Percentiles rank a stretch among this genome's conserved stretches.
phyloP scores from a whole-genome alignment of 139 green algal genomes.

The Helicosporidium sp. region DNA sequence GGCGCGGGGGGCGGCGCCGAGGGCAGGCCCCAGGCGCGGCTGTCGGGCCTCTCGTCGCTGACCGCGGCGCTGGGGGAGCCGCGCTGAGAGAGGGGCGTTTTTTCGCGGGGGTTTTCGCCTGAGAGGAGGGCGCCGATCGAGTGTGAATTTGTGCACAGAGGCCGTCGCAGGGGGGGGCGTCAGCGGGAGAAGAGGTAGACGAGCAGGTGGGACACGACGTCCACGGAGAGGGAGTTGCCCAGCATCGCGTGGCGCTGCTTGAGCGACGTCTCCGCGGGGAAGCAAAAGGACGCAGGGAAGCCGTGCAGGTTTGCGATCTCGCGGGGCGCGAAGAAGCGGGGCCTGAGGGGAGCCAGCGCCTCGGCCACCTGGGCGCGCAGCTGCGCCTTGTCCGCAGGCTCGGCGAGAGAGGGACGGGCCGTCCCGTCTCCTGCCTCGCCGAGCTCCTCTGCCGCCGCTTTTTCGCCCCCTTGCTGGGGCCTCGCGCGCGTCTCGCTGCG shows the following conservation, averaged over 20 bases:
- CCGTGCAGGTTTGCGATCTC: slow-evolving; percentile 49
- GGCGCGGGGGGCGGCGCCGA: too few species aligned
- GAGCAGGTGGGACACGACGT: slow-evolving; percentile 37
- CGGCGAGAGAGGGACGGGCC: not conserved
- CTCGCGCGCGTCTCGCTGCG: too few species aligned
- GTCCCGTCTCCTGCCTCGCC: not conserved
- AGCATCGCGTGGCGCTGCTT: slow-evolving; percentile 38
- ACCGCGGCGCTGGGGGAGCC: too few species aligned
- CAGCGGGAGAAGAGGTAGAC: slow-evolving; percentile 26
- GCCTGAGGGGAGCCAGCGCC: slow-evolving; percentile 14
- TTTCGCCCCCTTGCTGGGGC: too few species aligned
- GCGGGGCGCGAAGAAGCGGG: slow-evolving; percentile 42
- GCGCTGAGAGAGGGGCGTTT: too few species aligned
- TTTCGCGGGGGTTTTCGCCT: too few species aligned
- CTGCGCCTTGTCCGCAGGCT: not conserved
- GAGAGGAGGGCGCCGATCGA: too few species aligned
- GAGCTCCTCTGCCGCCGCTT: too few species aligned
- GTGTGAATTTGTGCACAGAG: too few species aligned
- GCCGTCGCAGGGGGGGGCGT: too few species aligned
- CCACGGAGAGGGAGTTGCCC: slow-evolving; percentile 45
- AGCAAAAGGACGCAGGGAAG: slow-evolving; percentile 38
- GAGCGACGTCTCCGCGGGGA: slow-evolving; percentile 26
- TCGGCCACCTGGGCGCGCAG: slow-evolving; percentile 2
- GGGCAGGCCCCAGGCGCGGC: too few species aligned
- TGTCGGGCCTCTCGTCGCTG: too few species aligned